phyloP scores from a whole-genome alignment of 441 rosid genomes.

The Aleurites moluccanus region DNA sequence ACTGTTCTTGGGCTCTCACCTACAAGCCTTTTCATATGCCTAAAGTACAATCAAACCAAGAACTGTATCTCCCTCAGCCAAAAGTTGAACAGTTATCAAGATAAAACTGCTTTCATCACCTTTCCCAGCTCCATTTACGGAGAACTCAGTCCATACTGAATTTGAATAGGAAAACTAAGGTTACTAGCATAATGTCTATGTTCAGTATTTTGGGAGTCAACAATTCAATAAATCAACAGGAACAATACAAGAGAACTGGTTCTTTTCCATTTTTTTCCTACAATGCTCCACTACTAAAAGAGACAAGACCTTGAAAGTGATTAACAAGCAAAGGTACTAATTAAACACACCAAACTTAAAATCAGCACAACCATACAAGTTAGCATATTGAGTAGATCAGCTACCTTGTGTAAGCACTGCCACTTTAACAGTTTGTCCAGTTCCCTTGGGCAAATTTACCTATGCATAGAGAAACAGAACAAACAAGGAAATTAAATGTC shows the following conservation, averaged over 20 bases:
- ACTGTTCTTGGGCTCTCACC: neutral
- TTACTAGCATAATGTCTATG: neutral
- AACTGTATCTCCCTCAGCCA: neutral
- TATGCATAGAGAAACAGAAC: slow-evolving; percentile 26
- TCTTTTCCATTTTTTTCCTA: neutral
- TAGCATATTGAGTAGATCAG: slow-evolving; percentile 1
- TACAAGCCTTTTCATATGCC: neutral
- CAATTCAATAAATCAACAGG: neutral
- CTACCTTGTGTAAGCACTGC: slow-evolving; percentile 99
- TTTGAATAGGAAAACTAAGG: neutral
- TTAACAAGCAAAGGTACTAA: neutral
- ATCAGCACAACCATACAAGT: too few species aligned
- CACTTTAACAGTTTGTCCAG: slow-evolving; percentile 86
- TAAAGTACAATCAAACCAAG: neutral
- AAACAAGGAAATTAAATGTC: slow-evolving; percentile 5
- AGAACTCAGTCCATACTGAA: neutral
- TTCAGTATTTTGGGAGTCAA: neutral
- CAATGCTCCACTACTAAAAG: neutral
- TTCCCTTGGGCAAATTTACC: slow-evolving; percentile 98
- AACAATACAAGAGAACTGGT: neutral
- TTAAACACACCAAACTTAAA: neutral
- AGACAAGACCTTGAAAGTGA: neutral
- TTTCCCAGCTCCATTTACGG: neutral
- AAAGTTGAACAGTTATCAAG: neutral
- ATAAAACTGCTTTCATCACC: neutral